Base-by-base conservation (phyloP, 2,329 filamentous ascomycete species). In the Colletotrichum australisinense region DNA sequence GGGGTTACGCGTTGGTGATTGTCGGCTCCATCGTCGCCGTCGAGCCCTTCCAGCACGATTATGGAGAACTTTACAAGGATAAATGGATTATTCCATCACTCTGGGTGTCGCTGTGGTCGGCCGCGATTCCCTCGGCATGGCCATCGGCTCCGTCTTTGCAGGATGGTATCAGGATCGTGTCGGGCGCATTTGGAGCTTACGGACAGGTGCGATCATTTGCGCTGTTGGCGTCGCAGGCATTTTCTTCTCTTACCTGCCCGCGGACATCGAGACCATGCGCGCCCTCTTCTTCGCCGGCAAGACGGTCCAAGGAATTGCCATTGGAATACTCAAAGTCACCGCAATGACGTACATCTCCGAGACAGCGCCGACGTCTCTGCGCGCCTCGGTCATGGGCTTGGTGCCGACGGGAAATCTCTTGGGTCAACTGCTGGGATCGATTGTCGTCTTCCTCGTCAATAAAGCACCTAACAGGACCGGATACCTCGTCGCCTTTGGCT, bases 301-400 rank as follows among this genome's bases (percentile, higher is more conserved):
- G 60, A 75, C 75, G 0, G 66, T 81, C 0, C 79, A 81, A 3
- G 80, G 79, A 1, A 70, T 78, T 5, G 75, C 79, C 0, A 76
- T 80, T 1, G 78, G 78, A 9, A 66, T 77, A 1, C 75, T 80
- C 42, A 78, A 76, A n/a, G 76, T 77, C 0, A 78, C 76, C 0
- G 76, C 75, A 26, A 72, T 79, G 11, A 79, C 79, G 1, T 79
- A 97, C 68, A 76, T 80, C 0, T 80, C 79, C 0, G 79, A 80
- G 28, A 80, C 77, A 9, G 74, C 79, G 0, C 79, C 79, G 0
- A 79, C 78, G 0, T 75, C 79, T 0, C 60, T 80, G 0, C 78
- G 79, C 1, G 79, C 76, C 7, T 73, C 79, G 0, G 77, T 76
- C 0, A 80, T 80, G 78, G 79, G 76, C 1, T n/a, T 81, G 1